Evolutionary conservation across 495 filamentous ascomycete species (phyloP).

Genomic region (Durotheca rogersii): DNA sequence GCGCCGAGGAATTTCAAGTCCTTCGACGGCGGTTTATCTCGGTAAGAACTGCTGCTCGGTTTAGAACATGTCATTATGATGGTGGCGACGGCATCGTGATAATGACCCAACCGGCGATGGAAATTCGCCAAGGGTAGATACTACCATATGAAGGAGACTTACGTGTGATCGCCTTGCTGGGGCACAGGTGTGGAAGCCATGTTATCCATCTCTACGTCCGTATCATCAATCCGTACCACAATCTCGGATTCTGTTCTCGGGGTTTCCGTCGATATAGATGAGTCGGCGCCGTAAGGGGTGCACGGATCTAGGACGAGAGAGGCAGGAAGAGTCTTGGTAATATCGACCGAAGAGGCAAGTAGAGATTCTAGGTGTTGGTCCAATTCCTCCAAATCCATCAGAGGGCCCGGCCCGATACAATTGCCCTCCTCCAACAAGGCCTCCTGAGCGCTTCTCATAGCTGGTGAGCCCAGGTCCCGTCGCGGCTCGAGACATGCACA

Average conservation of each 20-base stretch:
- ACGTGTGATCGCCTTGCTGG: slow-evolving; percentile 18
- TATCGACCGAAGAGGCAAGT: slow-evolving; percentile 22
- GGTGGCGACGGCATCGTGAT: background rate
- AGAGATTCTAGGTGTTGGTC: slow-evolving; percentile 28
- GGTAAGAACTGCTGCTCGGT: slow-evolving; percentile 18
- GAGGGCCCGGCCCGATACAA: slow-evolving; percentile 18
- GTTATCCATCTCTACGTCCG: slow-evolving; percentile 22
- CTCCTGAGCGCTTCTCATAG: slow-evolving; percentile 33
- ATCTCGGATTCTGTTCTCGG: slow-evolving; percentile 33
- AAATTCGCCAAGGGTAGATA: background rate
- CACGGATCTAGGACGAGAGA: slow-evolving; percentile 19
- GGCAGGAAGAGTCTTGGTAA: slow-evolving; percentile 27
- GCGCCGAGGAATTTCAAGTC: slow-evolving; percentile 13
- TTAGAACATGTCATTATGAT: slow-evolving; percentile 18
- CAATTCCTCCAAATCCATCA: slow-evolving; percentile 28
- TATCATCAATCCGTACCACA: slow-evolving; percentile 31
- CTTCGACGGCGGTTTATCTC: slow-evolving; percentile 12
- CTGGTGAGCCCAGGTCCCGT: slow-evolving; percentile 27
- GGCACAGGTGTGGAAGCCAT: slow-evolving; percentile 17
- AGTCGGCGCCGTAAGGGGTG: slow-evolving; percentile 18
- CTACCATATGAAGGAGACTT: slow-evolving; percentile 32
- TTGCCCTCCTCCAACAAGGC: slow-evolving; percentile 30
- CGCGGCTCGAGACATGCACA: slow-evolving; percentile 13
- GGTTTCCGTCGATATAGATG: slow-evolving; percentile 26
- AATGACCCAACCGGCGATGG: too few species aligned